phyloP scores from a whole-genome alignment of 2,329 filamentous ascomycete species.

The Diplocarpon rosae region DNA sequence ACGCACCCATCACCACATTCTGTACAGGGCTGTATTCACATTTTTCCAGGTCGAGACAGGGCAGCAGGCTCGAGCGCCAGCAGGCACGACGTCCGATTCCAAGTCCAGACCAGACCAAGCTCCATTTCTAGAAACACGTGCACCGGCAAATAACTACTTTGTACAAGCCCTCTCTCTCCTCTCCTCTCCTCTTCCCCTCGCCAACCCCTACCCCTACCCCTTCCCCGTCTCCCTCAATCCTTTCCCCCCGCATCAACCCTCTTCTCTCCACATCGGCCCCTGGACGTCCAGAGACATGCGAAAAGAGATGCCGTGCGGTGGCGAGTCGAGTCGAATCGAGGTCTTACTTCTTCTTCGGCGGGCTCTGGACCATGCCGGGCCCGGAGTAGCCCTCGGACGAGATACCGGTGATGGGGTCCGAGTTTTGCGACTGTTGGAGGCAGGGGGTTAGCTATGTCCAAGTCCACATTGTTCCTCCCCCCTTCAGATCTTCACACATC shows the following conservation, averaged over 20 bases:
- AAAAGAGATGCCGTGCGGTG: neutral
- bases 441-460: neutral
- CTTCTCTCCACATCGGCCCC: neutral
- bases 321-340: too few species aligned
- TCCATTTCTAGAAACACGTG: neutral
- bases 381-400: conserved; percentile 68
- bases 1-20: too few species aligned
- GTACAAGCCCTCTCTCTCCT: conserved; percentile 1
- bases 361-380: conserved; percentile 61
- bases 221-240: neutral
- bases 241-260: neutral
- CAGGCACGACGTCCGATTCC: too few species aligned
- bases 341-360: conserved; percentile 21
- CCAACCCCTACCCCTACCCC: neutral
- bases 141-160: conserved; percentile 1
- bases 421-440: conserved; percentile 57
- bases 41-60: too few species aligned
- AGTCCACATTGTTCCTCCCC: neutral
- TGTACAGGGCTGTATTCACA: too few species aligned
- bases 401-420: conserved; percentile 80
- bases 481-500: neutral
- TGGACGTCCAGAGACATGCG: neutral
- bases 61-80: too few species aligned
- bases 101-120: too few species aligned
- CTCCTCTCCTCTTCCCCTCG: too few species aligned